These are phyloP conservation scores for Pichia insulana DNA, from an alignment of 805 yeast genomes.

Conservation along the genomic window DNA sequence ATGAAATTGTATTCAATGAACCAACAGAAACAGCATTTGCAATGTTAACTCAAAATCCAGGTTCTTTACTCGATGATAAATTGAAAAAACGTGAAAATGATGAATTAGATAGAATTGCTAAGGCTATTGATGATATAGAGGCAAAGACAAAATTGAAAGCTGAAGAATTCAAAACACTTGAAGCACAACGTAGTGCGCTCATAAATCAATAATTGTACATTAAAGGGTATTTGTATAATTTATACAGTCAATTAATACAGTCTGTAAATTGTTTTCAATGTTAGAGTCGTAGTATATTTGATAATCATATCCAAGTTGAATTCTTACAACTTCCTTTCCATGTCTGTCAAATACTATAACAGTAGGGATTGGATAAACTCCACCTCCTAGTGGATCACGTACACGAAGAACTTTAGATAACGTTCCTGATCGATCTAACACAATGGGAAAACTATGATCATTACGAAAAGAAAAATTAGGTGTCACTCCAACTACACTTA, in stretches of 20 bases:
- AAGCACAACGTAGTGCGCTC: slow-evolving; percentile 24
- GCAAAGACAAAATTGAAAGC: slow-evolving; percentile 20
- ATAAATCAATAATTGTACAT: slow-evolving; percentile 10
- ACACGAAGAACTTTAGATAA: slow-evolving; percentile 19
- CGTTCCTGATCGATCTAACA: slow-evolving; percentile 22
- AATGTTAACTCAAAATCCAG: slow-evolving; percentile 59
- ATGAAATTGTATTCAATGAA: slow-evolving; percentile 89
- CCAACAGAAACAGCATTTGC: slow-evolving; percentile 89
- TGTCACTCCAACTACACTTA: slow-evolving; percentile 18
- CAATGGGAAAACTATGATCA: slow-evolving; percentile 19
- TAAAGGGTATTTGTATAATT: slow-evolving; percentile 7
- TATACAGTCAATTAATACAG: slow-evolving; percentile 12
- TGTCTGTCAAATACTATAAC: slow-evolving; percentile 19
- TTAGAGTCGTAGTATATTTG: slow-evolving; percentile 14
- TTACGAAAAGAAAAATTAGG: slow-evolving; percentile 13
- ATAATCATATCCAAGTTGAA: slow-evolving; percentile 23
- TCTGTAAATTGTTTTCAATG: slow-evolving; percentile 12
- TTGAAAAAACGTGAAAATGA: slow-evolving; percentile 50
- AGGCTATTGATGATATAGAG: slow-evolving; percentile 24
- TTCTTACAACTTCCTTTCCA: slow-evolving; percentile 18
- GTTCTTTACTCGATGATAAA: slow-evolving; percentile 35
- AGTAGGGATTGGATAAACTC: slow-evolving; percentile 25
- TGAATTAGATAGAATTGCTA: slow-evolving; percentile 49
- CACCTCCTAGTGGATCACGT: slow-evolving; percentile 31
- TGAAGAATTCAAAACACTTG: slow-evolving; percentile 22